Evolutionary conservation across 1,284 basidiomycete genomes (phyloP).

Genomic region (Meira miltonrushii): DNA sequence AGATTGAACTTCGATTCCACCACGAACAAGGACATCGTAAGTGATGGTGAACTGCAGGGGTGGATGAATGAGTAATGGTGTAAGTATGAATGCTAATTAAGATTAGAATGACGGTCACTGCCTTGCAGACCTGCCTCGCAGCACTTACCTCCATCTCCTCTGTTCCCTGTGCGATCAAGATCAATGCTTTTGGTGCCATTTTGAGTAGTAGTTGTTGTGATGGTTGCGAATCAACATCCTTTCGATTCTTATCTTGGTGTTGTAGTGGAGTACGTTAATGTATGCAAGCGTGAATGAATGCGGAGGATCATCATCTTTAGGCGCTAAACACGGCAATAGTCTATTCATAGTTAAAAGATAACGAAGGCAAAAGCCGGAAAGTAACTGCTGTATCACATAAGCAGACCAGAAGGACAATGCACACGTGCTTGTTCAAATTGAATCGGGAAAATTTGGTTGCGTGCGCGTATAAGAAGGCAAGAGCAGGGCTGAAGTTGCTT

Average conservation of each 20-base stretch:
- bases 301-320: neutral
- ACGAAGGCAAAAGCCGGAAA: no score
- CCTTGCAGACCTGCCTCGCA: slow-evolving; percentile 1
- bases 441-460: no score
- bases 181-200: slow-evolving; percentile 22
- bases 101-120: neutral
- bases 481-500: no score
- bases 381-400: no score
- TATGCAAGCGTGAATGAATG: neutral
- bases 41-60: slow-evolving; percentile 52
- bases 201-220: neutral
- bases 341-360: no score
- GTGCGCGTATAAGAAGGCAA: no score
- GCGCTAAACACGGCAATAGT: no score
- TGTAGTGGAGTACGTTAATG: neutral
- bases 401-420: no score
- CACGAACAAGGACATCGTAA: slow-evolving; percentile 48
- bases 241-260: neutral
- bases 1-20: slow-evolving; percentile 26
- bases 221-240: neutral
- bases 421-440: no score
- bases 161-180: slow-evolving; percentile 80
- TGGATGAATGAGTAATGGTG: neutral
- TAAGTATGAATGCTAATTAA: neutral
- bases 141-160: slow-evolving; percentile 63